These are phyloP conservation scores for Eremochloa ophiuroides DNA, from an alignment of 176 grass and related monocot genomes.

Conservation along the genomic window DNA sequence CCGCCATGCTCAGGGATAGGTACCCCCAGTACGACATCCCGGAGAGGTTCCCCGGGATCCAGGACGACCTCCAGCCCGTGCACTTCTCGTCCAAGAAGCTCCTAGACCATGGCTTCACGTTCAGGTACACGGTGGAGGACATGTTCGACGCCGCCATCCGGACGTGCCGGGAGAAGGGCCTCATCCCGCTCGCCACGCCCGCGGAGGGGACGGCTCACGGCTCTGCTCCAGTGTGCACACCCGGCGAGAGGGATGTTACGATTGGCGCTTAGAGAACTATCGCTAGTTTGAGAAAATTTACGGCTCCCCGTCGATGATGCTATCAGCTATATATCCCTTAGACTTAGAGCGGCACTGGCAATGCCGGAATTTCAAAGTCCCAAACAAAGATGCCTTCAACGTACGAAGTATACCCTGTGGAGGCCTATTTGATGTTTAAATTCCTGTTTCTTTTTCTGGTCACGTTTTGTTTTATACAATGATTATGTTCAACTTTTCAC, in stretches of 20 bases:
- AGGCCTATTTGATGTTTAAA: not conserved
- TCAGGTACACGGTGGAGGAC: constrained; percentile 68
- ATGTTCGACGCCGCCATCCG: constrained; percentile 69
- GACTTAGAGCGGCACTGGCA: not conserved
- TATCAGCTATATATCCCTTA: not conserved
- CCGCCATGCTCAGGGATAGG: constrained; percentile 50
- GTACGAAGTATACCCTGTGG: too few species aligned
- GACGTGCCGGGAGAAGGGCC: constrained; percentile 68
- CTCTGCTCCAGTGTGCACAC: not conserved
- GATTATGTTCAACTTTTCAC: too few species aligned
- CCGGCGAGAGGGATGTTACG: not conserved
- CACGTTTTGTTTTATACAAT: not conserved
- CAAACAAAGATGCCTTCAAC: too few species aligned
- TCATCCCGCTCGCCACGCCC: constrained; percentile 31
- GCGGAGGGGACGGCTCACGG: not conserved
- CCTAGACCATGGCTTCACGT: constrained; percentile 55
- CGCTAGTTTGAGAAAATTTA: not conserved
- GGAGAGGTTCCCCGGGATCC: constrained; percentile 38
- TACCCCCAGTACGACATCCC: constrained; percentile 67
- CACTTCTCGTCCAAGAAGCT: constrained; percentile 84
- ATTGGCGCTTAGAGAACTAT: constrained; percentile 19
- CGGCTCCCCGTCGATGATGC: not conserved
- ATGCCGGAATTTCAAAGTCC: too few species aligned
- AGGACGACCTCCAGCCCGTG: constrained; percentile 28
- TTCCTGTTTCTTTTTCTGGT: not conserved